Conservation (phyloP, 176 grass and related monocot genomes). For the Dendrocalamus sinicus region DNA sequence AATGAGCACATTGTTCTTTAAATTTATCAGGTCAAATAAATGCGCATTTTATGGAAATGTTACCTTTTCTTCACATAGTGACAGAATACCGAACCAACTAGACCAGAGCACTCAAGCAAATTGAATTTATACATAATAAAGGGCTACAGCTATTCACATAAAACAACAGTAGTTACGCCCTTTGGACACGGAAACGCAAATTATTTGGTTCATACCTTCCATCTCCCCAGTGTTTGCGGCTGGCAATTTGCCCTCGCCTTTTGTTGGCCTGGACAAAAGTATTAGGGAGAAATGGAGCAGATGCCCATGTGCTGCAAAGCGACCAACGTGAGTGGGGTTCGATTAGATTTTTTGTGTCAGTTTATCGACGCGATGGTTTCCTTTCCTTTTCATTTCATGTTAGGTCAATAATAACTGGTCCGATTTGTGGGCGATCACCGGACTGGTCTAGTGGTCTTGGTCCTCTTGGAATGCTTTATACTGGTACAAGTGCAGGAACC, state of each 20-base stretch:
- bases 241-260: not conserved
- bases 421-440: not conserved
- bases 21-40: constrained; percentile 4
- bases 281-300: too few species aligned
- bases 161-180: not conserved
- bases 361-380: not conserved
- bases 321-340: not conserved
- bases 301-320: too few species aligned
- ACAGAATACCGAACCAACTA: constrained; percentile 2
- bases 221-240: not conserved
- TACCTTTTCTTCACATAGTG: constrained; percentile 23
- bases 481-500: not conserved
- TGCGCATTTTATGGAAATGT: constrained; percentile 14
- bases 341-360: not conserved
- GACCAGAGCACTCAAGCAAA: not conserved
- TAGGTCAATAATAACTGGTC: not conserved
- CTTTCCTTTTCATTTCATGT: not conserved
- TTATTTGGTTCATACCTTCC: constrained; percentile 1
- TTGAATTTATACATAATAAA: not conserved
- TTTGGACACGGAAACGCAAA: not conserved
- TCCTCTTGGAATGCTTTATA: not conserved
- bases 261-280: too few species aligned
- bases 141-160: not conserved
- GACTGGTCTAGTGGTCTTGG: not conserved
- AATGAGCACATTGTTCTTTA: not conserved